Evolutionary conservation across 108 stramenopile species (phyloP).

Genomic region (Stephanodiscus minutulus): DNA sequence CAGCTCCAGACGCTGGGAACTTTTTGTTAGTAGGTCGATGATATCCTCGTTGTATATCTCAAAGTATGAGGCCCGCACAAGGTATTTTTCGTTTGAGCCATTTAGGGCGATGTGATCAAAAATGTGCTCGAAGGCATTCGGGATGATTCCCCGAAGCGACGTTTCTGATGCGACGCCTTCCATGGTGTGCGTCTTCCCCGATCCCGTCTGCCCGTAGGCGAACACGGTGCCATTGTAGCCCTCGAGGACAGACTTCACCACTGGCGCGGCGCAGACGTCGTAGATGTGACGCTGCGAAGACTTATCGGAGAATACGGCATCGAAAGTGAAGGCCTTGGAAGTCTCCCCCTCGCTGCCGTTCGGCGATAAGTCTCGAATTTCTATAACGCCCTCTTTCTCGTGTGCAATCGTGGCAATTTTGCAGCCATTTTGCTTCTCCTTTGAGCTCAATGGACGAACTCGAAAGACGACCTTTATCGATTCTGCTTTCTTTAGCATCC

Average conservation of each 20-base stretch:
- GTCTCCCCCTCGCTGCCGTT: slow-evolving; percentile 42
- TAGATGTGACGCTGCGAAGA: slow-evolving; percentile 89
- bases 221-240: slow-evolving; percentile 99
- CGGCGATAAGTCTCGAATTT: slow-evolving; percentile 66
- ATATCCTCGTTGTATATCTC: slow-evolving; percentile 99
- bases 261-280: slow-evolving; percentile 87
- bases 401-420: slow-evolving; percentile 59
- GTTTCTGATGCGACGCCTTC: slow-evolving; percentile 82
- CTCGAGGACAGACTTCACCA: slow-evolving; percentile 91
- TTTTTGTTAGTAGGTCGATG: slow-evolving; percentile 85
- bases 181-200: slow-evolving; percentile 95
- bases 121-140: slow-evolving; percentile 91
- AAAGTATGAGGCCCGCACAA: slow-evolving; percentile 93
- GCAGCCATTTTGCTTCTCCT: slow-evolving; percentile 90
- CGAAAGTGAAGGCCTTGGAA: slow-evolving; percentile 92
- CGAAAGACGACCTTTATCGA: slow-evolving; percentile 93
- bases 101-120: slow-evolving; percentile 72
- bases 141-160: slow-evolving; percentile 90
- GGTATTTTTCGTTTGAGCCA: slow-evolving; percentile 80
- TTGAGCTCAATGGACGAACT: slow-evolving; percentile 92
- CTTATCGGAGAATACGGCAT: slow-evolving; percentile 88
- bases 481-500: slow-evolving; percentile 58
- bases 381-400: slow-evolving; percentile 63
- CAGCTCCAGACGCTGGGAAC: slow-evolving; percentile 76
- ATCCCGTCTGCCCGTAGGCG: slow-evolving; percentile 97